phyloP scores from a whole-genome alignment of 257 asterid species.

The Jacaranda mimosifolia region DNA sequence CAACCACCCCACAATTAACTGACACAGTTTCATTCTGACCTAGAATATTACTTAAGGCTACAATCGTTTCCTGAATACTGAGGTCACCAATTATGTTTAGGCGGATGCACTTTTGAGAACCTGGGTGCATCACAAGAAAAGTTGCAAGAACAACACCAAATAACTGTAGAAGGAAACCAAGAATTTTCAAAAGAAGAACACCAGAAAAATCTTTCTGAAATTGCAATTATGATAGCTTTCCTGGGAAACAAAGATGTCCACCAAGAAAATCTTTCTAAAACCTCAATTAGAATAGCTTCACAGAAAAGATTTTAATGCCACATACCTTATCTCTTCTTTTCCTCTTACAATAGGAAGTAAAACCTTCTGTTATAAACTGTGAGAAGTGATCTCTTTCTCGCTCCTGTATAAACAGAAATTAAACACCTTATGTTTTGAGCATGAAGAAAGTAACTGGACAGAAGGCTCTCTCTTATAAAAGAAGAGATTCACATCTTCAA shows the following conservation, averaged over 20 bases:
- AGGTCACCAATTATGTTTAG: neutral
- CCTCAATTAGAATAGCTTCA: neutral
- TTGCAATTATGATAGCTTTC: constrained; percentile 12
- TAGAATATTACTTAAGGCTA: constrained; percentile 2
- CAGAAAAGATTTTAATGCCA: neutral
- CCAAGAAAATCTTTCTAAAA: neutral
- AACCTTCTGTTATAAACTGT: constrained; percentile 96
- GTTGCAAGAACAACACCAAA: constrained; percentile 19
- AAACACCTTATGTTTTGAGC: constrained; percentile 12
- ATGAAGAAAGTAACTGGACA: neutral
- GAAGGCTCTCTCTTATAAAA: neutral
- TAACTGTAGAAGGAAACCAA: neutral
- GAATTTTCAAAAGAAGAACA: constrained; percentile 8
- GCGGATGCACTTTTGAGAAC: neutral
- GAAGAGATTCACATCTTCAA: neutral
- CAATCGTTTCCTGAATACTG: neutral
- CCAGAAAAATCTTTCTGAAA: neutral
- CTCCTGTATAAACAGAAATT: constrained; percentile 61
- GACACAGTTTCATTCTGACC: constrained; percentile 4
- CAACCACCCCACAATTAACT: neutral
- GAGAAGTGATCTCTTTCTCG: constrained; percentile 96
- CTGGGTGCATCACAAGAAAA: neutral
- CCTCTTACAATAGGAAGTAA: constrained; percentile 97
- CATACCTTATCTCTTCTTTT: constrained; percentile 94
- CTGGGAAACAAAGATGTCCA: neutral